Conservation (phyloP, 2,329 filamentous ascomycete species). For the Periglandula ipomoeae region DNA sequence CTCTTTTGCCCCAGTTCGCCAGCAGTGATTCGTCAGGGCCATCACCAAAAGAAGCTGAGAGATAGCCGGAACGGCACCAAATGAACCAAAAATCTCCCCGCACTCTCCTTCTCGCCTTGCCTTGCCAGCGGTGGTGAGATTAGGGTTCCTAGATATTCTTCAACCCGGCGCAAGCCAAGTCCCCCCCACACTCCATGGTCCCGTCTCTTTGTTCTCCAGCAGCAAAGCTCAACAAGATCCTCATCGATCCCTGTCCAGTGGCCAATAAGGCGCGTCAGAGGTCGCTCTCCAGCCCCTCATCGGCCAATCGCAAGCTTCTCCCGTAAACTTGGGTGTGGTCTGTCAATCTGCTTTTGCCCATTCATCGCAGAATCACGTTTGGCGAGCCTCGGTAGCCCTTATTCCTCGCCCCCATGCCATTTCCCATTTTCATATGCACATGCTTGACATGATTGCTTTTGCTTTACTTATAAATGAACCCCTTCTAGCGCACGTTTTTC, state of each 20-base stretch:
- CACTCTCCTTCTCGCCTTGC: neutral
- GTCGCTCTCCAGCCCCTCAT: neutral
- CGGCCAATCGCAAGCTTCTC: constrained; percentile 10
- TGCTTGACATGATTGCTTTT: neutral
- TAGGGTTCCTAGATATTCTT: too few species aligned
- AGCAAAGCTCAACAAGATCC: neutral
- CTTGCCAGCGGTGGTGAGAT: neutral
- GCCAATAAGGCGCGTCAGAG: constrained; percentile 3
- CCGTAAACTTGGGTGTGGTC: neutral
- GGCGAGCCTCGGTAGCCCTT: constrained; percentile 3
- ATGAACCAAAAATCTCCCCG: neutral
- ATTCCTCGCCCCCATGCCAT: too few species aligned
- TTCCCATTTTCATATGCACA: constrained; percentile 6
- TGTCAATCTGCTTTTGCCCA: too few species aligned
- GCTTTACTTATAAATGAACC: constrained; percentile 6
- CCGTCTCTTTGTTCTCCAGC: too few species aligned
- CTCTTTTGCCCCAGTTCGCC: neutral
- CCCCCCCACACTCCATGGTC: too few species aligned
- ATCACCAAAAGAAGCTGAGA: too few species aligned
- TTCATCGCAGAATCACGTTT: neutral
- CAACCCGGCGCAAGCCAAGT: too few species aligned
- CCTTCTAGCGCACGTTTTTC: too few species aligned
- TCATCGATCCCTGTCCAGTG: neutral
- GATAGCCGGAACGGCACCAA: neutral
- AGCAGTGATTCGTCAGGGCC: neutral